A percentile compares a stretch with the other conserved stretches of the same genome.
Conservation (phyloP, 2,329 filamentous ascomycete species). For the Teratosphaeria nubilosa region DNA sequence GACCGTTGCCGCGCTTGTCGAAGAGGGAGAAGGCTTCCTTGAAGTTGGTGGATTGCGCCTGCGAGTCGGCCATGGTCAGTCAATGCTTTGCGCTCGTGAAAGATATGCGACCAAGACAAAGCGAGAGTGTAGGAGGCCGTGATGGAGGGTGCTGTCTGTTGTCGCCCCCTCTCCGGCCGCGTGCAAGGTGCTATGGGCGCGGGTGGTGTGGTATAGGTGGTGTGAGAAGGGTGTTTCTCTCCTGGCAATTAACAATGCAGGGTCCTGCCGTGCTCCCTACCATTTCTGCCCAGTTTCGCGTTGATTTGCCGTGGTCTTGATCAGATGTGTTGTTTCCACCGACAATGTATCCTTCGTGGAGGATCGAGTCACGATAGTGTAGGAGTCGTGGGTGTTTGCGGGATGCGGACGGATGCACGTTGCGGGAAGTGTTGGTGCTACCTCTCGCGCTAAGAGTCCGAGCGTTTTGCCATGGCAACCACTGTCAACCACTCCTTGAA, state of each 20-base stretch:
- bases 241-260: not conserved
- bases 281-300: not conserved
- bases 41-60: conserved; percentile 94
- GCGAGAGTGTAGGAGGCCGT: not conserved
- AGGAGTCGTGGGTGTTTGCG: not conserved
- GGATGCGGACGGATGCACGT: not conserved
- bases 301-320: not conserved
- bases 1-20: conserved; percentile 96
- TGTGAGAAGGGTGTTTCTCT: not conserved
- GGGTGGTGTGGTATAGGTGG: not conserved
- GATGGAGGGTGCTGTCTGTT: not conserved
- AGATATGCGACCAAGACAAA: not conserved
- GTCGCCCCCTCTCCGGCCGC: not conserved
- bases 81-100: conserved; percentile 8
- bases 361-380: not conserved
- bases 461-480: not conserved
- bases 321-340: not conserved
- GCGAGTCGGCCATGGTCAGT: conserved; percentile 24
- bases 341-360: not conserved
- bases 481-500: not conserved
- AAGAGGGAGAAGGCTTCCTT: conserved; percentile 99
- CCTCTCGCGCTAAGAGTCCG: not conserved
- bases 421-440: not conserved
- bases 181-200: not conserved
- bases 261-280: not conserved